phyloP scores from a whole-genome alignment of 176 grass and related monocot genomes.

The Bromus sterilis region DNA sequence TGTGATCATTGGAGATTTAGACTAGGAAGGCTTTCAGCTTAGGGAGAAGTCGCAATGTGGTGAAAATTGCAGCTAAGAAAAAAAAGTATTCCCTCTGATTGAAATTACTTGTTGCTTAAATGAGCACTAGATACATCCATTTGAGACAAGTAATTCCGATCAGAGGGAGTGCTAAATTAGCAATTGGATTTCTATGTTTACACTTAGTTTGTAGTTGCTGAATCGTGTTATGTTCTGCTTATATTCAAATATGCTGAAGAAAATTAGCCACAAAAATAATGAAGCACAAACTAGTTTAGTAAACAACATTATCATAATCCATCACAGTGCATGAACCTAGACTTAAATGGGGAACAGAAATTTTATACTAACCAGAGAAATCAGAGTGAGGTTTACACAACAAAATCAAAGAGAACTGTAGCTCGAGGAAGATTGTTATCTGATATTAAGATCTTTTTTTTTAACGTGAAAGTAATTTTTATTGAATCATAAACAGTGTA shows the following conservation, averaged over 20 bases:
- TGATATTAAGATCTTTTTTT: too few relatives aligned
- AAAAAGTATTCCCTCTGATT: too few relatives aligned
- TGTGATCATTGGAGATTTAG: not conserved
- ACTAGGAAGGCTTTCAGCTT: not conserved
- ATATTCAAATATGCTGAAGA: not conserved
- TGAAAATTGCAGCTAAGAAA: too few relatives aligned
- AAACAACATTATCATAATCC: not conserved
- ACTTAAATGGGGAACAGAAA: not conserved
- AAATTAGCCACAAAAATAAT: not conserved
- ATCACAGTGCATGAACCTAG: not conserved
- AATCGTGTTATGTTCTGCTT: not conserved
- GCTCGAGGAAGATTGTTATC: too few relatives aligned
- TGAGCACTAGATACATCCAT: too few relatives aligned
- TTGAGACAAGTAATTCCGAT: too few relatives aligned
- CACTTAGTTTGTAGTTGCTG: not conserved
- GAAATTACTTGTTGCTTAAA: too few relatives aligned
- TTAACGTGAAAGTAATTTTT: too few relatives aligned
- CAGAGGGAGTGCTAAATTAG: too few relatives aligned
- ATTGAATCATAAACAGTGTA: too few relatives aligned
- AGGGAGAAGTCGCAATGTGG: not conserved
- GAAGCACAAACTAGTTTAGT: not conserved
- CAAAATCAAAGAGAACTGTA: not conserved
- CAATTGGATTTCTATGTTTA: not conserved
- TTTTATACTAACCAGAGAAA: not conserved
- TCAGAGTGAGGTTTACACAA: not conserved